These are phyloP conservation scores for Tolypocladium inflatum DNA, from an alignment of 2,329 filamentous ascomycete genomes.

Conservation along the genomic window DNA sequence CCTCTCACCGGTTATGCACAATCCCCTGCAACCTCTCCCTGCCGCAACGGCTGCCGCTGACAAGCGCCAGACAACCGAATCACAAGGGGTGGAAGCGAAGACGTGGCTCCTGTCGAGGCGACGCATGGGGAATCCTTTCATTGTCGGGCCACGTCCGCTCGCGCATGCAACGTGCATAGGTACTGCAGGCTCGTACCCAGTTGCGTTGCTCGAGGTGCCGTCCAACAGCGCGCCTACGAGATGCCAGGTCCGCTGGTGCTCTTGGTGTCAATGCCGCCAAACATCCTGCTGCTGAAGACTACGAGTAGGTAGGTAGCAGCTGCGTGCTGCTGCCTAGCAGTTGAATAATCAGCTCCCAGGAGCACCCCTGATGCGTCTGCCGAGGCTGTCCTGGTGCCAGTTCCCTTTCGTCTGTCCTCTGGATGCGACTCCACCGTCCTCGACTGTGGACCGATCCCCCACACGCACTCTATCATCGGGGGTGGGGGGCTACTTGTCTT, in stretches of 20 bases:
- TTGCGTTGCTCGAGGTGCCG: not conserved
- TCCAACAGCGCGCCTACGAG: not conserved
- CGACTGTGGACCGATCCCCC: not conserved
- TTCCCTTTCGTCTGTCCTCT: not conserved
- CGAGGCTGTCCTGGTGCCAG: not conserved
- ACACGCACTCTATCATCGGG: not conserved
- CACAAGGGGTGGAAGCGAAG: not conserved
- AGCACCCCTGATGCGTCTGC: not conserved
- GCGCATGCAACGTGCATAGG: not conserved
- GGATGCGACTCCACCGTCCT: not conserved
- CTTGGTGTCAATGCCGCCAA: not conserved
- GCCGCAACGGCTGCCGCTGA: not conserved
- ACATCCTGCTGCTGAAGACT: not conserved
- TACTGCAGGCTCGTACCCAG: not conserved
- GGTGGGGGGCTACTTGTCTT: not conserved
- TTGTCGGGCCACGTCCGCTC: not conserved
- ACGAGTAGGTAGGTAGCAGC: too few species aligned
- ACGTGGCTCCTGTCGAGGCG: not conserved
- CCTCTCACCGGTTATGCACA: not conserved
- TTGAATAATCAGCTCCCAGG: not conserved
- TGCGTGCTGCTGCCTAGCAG: too few species aligned
- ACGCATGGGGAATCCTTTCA: not conserved
- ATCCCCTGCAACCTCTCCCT: not conserved
- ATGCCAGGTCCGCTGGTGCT: not conserved
- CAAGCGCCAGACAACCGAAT: not conserved